Evolutionary conservation across 202 grass and related monocot species (phyloP).

Genomic region (Zoysia matrella): DNA sequence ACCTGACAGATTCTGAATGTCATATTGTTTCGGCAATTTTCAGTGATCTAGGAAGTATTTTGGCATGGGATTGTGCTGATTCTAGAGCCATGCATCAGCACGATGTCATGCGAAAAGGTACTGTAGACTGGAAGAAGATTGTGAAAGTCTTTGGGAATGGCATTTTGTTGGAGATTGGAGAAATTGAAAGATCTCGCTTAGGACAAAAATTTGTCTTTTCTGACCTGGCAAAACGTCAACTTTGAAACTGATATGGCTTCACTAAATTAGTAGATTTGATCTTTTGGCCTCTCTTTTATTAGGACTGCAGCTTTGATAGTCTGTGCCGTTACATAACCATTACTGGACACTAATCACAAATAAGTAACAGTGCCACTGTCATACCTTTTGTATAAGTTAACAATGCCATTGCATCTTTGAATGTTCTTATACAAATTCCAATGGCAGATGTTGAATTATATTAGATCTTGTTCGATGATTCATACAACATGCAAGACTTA

Average conservation of each 20-base stretch:
- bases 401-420: too few species aligned
- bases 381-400: too few species aligned
- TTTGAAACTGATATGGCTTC: conserved; percentile 71
- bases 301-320: not conserved
- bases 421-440: too few species aligned
- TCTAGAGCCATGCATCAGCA: conserved; percentile 44
- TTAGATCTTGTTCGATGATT: too few species aligned
- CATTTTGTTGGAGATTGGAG: conserved; percentile 76
- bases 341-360: not conserved
- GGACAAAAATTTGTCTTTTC: conserved; percentile 81
- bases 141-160: conserved; percentile 80
- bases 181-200: conserved; percentile 78
- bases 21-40: too few species aligned
- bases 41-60: too few species aligned
- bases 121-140: conserved; percentile 86
- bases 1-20: too few species aligned
- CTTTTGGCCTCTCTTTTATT: not conserved
- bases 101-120: conserved; percentile 83
- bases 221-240: conserved; percentile 65
- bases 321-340: not conserved
- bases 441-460: too few species aligned
- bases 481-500: too few species aligned
- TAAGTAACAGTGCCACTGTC: too few species aligned
- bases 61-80: conserved; percentile 21
- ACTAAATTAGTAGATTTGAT: not conserved